Conservation (phyloP, 768 basidiomycete genomes). For the Boletales sp. region DNA sequence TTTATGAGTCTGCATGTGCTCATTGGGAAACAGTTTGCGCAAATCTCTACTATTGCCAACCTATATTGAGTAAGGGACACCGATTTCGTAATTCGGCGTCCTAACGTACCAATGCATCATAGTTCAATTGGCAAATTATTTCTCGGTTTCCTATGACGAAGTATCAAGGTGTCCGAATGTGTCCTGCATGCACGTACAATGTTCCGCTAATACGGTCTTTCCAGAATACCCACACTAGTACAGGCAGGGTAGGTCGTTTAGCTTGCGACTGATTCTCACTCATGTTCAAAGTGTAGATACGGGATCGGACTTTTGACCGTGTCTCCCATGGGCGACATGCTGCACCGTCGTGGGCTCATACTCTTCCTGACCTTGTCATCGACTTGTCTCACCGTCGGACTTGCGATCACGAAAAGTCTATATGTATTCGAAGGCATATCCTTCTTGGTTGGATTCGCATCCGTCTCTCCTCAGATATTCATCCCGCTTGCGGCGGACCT, state of each 20-base stretch:
- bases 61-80: constrained; percentile 56
- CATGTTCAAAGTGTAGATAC: constrained; percentile 41
- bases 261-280: neutral
- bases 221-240: constrained; percentile 57
- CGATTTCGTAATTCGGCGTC: neutral
- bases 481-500: constrained; percentile 77
- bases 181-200: neutral
- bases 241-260: constrained; percentile 54
- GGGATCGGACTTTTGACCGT: constrained; percentile 68
- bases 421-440: constrained; percentile 59
- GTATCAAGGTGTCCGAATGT: constrained; percentile 25
- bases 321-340: constrained; percentile 77
- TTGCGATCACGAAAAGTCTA: constrained; percentile 58
- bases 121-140: constrained; percentile 34
- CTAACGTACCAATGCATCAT: neutral
- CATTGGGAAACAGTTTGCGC: constrained; percentile 36
- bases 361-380: constrained; percentile 55
- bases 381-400: constrained; percentile 60
- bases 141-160: constrained; percentile 31
- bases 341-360: constrained; percentile 68
- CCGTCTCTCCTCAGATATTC: constrained; percentile 66
- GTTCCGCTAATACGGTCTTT: constrained; percentile 1
- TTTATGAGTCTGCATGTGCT: neutral
- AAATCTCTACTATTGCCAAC: constrained; percentile 80
- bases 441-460: constrained; percentile 64